Percentiles rank a stretch among this genome's conserved stretches.
These are phyloP conservation scores for Pezizomycotina sp. DNA, from an alignment of 2,329 filamentous ascomycete species.

Conservation along the genomic window DNA sequence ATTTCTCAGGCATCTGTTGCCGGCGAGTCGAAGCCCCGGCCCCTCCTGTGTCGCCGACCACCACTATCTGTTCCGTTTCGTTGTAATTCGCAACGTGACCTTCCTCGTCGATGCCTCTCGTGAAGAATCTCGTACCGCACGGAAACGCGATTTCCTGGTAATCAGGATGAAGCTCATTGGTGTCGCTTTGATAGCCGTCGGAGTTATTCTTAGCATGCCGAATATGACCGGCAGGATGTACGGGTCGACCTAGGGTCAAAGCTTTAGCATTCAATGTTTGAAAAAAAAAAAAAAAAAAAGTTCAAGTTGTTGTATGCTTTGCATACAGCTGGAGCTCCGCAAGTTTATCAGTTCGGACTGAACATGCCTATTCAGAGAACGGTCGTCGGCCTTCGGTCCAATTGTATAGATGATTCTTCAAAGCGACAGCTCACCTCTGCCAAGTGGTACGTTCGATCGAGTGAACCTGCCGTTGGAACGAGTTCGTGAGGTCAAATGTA, in stretches of 20 bases:
- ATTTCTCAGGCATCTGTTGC: slow-evolving; percentile 38
- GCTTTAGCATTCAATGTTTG: too few relatives aligned
- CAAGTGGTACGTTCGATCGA: slow-evolving; percentile 61
- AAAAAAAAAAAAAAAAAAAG: too few relatives aligned
- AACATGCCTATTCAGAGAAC: slow-evolving; percentile 97
- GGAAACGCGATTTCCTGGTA: slow-evolving; percentile 71
- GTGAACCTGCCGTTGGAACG: slow-evolving; percentile 81
- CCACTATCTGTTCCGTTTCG: slow-evolving; percentile 84
- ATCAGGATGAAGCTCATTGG: slow-evolving; percentile 74
- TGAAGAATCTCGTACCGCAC: slow-evolving; percentile 91
- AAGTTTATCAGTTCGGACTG: slow-evolving; percentile 86
- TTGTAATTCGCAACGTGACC: slow-evolving; percentile 98
- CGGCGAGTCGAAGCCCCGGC: slow-evolving; percentile 19
- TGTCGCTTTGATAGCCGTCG: slow-evolving; percentile 69
- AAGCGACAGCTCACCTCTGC: slow-evolving; percentile 40
- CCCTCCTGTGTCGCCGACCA: slow-evolving; percentile 68
- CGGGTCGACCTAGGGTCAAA: slow-evolving; percentile 60
- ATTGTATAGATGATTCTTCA: neutral
- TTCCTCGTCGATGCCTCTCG: slow-evolving; percentile 78
- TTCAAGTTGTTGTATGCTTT: too few relatives aligned
- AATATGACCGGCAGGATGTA: slow-evolving; percentile 93
- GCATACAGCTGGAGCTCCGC: slow-evolving; percentile 39
- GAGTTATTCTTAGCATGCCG: slow-evolving; percentile 82
- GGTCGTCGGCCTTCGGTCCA: slow-evolving; percentile 52
- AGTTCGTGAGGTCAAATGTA: slow-evolving; percentile 89